Percentiles rank a stretch among this genome's conserved stretches.
These are phyloP conservation scores for Vanrija pseudolonga DNA, from an alignment of 1,284 basidiomycete species.

Conservation along the genomic window DNA sequence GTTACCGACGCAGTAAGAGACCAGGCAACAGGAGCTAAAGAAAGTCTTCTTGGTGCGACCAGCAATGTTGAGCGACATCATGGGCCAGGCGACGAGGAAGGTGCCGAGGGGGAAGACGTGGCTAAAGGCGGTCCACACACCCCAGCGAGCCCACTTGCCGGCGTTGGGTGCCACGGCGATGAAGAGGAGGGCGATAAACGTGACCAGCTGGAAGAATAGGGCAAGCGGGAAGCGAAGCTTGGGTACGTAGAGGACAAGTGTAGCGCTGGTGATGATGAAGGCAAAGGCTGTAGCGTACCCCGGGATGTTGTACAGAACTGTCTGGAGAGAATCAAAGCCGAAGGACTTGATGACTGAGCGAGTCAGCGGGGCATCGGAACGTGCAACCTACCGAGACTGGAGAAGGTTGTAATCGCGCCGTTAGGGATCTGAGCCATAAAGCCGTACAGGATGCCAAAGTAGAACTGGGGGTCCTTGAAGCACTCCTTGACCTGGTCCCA, in stretches of 20 bases:
- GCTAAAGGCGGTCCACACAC: conserved; percentile 1
- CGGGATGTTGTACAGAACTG: conserved; percentile 22
- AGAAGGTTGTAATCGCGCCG: conserved; percentile 20
- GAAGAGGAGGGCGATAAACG: conserved; percentile 22
- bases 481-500: conserved; percentile 20
- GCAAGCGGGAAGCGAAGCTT: conserved; percentile 22
- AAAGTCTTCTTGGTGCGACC: conserved; percentile 22
- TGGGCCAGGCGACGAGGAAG: conserved; percentile 17
- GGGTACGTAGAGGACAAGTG: conserved; percentile 17
- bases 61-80: conserved; percentile 13
- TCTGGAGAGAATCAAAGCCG: conserved; percentile 23
- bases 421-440: conserved; percentile 16
- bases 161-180: conserved; percentile 16
- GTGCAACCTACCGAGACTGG: too few species aligned
- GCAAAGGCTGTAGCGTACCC: conserved; percentile 15
- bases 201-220: conserved; percentile 10
- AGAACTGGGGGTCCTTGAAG: conserved; percentile 21
- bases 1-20: conserved; percentile 29
- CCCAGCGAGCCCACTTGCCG: conserved; percentile 25
- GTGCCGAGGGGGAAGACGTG: conserved; percentile 14
- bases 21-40: conserved; percentile 13
- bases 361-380: too few species aligned
- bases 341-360: conserved; percentile 1
- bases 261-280: conserved; percentile 13
- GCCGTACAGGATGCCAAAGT: conserved; percentile 18